Base-by-base conservation (phyloP, 2,329 filamentous ascomycete species). In the Apiospora sp. region DNA sequence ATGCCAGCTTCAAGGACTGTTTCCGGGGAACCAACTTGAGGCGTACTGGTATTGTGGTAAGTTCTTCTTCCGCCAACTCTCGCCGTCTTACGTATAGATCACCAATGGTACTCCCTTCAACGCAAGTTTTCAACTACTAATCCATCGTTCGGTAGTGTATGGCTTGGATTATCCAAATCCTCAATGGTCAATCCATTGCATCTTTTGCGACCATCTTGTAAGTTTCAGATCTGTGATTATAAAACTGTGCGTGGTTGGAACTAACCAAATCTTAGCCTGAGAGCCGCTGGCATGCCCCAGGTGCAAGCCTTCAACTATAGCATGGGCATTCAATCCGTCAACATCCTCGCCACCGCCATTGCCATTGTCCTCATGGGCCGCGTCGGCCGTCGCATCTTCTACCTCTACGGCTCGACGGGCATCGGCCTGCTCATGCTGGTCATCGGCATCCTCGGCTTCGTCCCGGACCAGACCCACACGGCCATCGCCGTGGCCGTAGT, bases 181-280 rank as follows among this genome's bases (percentile, higher is more conserved):
- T 92, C 1, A 89, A 87, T 69, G 90, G 91, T 30, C 89, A 90
- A 74, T 89, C 90, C 22, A 87, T 92, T 75, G 89, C 90, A 64
- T 88, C 88, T 71, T 93, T 91, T 74, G 90, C 88, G 0, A 92
- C 89, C 2, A 90, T 90, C 77, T 88, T 87, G 74, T 85, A 41
- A 41, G 58, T 14, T 2, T 0, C 34, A 14, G 6, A 4, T 10
- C 10, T 4, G 13, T 14, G 6, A 1, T 6, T 4, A 6, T 2
- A n/a, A 41, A 4, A 0, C 0, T 12, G 3, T 14, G 3, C 8
- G 19, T 12, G 22, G 2, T 13, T 12, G 8, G 2, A n/a, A 5
- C 58, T 64, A 24, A 34, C 10, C 8, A 14, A 13, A 24, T 0
- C 16, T 24, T n/a, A 64, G 58, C 78, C 90, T 91, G 76, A 82